Base-by-base conservation (phyloP, 495 filamentous ascomycete genomes). In the Penicillium verhagenii region DNA sequence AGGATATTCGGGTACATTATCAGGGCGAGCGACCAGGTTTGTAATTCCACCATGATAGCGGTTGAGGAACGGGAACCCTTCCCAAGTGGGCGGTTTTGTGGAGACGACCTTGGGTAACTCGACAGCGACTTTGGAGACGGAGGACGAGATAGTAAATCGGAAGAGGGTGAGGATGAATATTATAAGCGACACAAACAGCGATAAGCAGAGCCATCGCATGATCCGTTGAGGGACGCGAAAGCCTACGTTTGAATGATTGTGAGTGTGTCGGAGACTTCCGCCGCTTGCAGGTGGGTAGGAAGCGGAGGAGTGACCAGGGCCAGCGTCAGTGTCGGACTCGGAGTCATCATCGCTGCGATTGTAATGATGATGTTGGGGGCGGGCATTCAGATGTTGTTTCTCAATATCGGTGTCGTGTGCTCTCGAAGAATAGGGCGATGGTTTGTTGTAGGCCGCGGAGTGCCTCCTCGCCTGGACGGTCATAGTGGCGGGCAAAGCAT, bases 31-130 rank as follows among this genome's bases (percentile, higher is more conserved):
- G 0, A 89, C 82, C 54, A 96, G 59, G 2, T 75, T 84, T 54
- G 82, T 76, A 42, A 96, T 76, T 0, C 92, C 92, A 14, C 92
- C 92, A 67, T 94, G 87, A 66, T 96, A 96, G 50, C 91, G 78
- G 43, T 80, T 85, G 52, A 96, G 70, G 65, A 94, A 91, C 1
- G 83, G 83, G 65, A 95, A 96, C 4, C 74, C 76, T 64, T 95
- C 89, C 92, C 92, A 96, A 42, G 74, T 67, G 3, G 82, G 82
- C n/a, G 89, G 87, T 42, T 81, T 79, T 0, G 78, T 69, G 3
- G 81, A 69, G 3, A 79, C 75, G 39, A 79, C 78, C 40, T 64
- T 67, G 46, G 64, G 66, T 53, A 80, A 67, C 63, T 75, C 87
- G 64, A 76, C 77, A 13, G 80, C 70, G n/a, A 88, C 78, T 45